Evolutionary conservation across 306 rosid species (phyloP).

Genomic region (Hippophae tibetana): DNA sequence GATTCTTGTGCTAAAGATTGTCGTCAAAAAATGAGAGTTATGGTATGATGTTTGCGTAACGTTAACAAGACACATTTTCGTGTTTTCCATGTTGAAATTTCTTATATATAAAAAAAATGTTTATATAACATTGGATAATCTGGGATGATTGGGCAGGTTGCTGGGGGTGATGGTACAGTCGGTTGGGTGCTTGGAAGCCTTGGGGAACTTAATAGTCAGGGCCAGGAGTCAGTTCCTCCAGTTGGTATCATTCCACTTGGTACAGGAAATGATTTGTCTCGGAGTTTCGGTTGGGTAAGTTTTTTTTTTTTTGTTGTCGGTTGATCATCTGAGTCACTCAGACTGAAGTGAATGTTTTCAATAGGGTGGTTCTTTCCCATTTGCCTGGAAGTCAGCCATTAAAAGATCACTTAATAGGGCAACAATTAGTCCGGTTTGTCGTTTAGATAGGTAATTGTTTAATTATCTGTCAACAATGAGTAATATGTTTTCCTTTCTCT

Average conservation of each 20-base stretch:
- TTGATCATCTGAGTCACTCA: constrained; percentile 21
- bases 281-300: constrained; percentile 93
- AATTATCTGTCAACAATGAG: neutral
- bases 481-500: too few relatives aligned
- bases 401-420: constrained; percentile 65
- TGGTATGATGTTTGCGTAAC: constrained; percentile 46
- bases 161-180: constrained; percentile 98
- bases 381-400: constrained; percentile 78
- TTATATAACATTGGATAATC: neutral
- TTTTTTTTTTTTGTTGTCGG: constrained; percentile 14
- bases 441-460: constrained; percentile 62
- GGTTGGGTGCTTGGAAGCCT: constrained; percentile 98
- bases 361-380: constrained; percentile 99
- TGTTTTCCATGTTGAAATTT: constrained; percentile 1
- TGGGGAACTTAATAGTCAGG: constrained; percentile 43
- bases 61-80: neutral
- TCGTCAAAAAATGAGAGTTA: constrained; percentile 68
- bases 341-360: constrained; percentile 9
- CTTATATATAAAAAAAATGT: neutral
- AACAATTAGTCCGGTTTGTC: constrained; percentile 40
- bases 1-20: constrained; percentile 75
- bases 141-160: constrained; percentile 64
- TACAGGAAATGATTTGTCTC: constrained; percentile 88
- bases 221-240: constrained; percentile 70
- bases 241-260: constrained; percentile 90